Base-by-base conservation (phyloP, 2,329 filamentous ascomycete species). In the Magnaporthiopsis poae region DNA sequence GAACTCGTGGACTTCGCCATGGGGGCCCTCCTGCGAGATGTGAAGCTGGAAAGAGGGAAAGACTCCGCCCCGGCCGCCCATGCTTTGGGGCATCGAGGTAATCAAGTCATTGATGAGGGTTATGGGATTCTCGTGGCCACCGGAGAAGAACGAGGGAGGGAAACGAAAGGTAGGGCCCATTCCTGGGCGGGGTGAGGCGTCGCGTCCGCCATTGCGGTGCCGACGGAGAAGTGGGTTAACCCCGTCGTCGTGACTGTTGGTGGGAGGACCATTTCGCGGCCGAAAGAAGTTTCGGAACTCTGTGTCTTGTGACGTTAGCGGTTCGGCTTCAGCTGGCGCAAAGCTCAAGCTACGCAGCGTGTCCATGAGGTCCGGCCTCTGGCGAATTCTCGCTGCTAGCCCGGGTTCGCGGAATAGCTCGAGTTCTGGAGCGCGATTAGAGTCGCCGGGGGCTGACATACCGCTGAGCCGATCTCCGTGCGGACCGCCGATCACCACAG, bases 141-240 rank as follows among this genome's bases (percentile, higher is more conserved):
- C 46, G 9, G 46, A 56, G 46, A 18, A 79, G 76, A 3, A 81
- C 79, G 63, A 84, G 74, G 39, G 81, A 80, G 59, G 64, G 63
- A 65, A 65, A 5, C 63, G 46, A 31, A 65, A 52, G 9, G 56
- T 36, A 29, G 31, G 31, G 29, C 33, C 56, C n/a, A 52, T 25
- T 35, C 25, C 13, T 84, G 74, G 78, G 63, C 84, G 84, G 65
- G 84, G 80, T 11, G 81, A 73, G 46, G 73, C 73, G 25, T 86
- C 82, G 66, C 79, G 78, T 31, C 74, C 75, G 33, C 77, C 72
- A 29, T 79, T 78, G 63, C 74, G 77, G 62, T 77, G 76, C 66
- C 91, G 88, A 70, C 92, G 89, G 66, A 98, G 85, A 15, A 98
- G 82, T 61, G 94, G 94, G 73, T 98, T 97, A 29, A 88, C 83